Evolutionary conservation across 495 filamentous ascomycete genomes (phyloP).

Genomic region (Hyaloscypha variabilis): DNA sequence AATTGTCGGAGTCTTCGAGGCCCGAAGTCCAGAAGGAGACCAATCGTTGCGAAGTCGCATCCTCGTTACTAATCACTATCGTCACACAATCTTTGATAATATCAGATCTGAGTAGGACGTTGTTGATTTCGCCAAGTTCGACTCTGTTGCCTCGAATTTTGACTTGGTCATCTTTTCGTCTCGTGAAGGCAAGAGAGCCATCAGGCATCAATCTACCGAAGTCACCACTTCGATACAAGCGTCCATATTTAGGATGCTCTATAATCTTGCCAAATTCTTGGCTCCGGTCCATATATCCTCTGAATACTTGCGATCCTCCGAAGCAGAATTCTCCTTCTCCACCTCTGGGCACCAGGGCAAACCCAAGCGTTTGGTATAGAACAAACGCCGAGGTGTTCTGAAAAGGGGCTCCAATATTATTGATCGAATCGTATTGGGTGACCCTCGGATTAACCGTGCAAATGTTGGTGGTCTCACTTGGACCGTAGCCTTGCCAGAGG

Average conservation of each 20-base stretch:
- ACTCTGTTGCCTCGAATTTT: constrained; percentile 82
- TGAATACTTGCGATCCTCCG: constrained; percentile 76
- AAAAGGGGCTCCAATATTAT: constrained; percentile 67
- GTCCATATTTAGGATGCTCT: constrained; percentile 63
- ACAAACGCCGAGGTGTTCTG: constrained; percentile 74
- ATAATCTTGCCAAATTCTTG: constrained; percentile 64
- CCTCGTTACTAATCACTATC: constrained; percentile 42
- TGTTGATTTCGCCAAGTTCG: constrained; percentile 77
- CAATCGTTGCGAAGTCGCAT: constrained; percentile 43
- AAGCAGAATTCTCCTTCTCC: constrained; percentile 79
- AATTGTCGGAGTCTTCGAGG: constrained; percentile 32
- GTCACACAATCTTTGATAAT: constrained; percentile 55
- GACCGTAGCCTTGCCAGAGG: constrained; percentile 74
- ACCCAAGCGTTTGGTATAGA: constrained; percentile 46
- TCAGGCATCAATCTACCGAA: constrained; percentile 71
- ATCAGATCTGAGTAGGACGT: constrained; percentile 45
- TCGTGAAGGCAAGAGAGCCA: constrained; percentile 70
- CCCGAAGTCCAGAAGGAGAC: constrained; percentile 61
- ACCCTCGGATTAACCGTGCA: constrained; percentile 62
- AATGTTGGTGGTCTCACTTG: constrained; percentile 74
- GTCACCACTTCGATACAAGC: constrained; percentile 73
- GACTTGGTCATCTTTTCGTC: constrained; percentile 77
- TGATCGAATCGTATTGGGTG: constrained; percentile 44
- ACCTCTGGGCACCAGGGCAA: constrained; percentile 60
- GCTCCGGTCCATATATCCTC: constrained; percentile 67